Percentiles rank a stretch among this genome's conserved stretches.
Evolutionary conservation across 2,329 filamentous ascomycete species (phyloP).

Genomic region (Thermothelomyces thermophilus): DNA sequence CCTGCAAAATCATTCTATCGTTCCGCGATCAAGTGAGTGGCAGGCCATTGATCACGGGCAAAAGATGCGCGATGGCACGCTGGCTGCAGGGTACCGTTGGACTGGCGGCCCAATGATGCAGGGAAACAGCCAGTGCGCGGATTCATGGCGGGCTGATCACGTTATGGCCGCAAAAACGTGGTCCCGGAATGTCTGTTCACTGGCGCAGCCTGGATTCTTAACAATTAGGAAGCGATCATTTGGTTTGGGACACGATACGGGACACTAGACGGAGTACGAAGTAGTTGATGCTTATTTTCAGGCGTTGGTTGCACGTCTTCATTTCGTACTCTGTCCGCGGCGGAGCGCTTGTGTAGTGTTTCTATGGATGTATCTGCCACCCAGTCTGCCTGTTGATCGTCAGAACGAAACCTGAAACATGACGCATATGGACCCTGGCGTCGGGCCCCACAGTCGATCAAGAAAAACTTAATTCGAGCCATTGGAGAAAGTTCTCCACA

Average conservation of each 20-base stretch:
- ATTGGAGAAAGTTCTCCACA: neutral
- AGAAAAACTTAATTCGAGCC: neutral
- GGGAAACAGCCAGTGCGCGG: neutral
- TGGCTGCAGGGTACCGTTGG: neutral
- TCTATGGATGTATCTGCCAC: too few species aligned
- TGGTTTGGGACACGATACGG: too few species aligned
- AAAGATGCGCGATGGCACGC: neutral
- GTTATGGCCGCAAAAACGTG: neutral
- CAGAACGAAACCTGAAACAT: neutral
- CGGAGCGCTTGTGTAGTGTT: too few species aligned
- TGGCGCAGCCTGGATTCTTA: too few species aligned
- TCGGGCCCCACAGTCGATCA: neutral
- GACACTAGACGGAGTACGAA: too few species aligned
- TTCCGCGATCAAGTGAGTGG: neutral
- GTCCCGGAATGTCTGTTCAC: neutral
- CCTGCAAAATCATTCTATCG: neutral
- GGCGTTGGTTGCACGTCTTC: too few species aligned
- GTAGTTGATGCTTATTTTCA: too few species aligned
- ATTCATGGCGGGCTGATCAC: neutral
- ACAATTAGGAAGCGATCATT: too few species aligned
- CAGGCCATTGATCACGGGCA: neutral
- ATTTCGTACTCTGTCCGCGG: too few species aligned
- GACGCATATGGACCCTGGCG: slow-evolving; percentile 1
- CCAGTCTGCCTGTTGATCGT: neutral
- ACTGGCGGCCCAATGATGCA: neutral